Percentiles rank a stretch among this genome's conserved stretches.
These are phyloP conservation scores for Myriangium duriaei DNA, from an alignment of 2,329 filamentous ascomycete species.

Conservation along the genomic window DNA sequence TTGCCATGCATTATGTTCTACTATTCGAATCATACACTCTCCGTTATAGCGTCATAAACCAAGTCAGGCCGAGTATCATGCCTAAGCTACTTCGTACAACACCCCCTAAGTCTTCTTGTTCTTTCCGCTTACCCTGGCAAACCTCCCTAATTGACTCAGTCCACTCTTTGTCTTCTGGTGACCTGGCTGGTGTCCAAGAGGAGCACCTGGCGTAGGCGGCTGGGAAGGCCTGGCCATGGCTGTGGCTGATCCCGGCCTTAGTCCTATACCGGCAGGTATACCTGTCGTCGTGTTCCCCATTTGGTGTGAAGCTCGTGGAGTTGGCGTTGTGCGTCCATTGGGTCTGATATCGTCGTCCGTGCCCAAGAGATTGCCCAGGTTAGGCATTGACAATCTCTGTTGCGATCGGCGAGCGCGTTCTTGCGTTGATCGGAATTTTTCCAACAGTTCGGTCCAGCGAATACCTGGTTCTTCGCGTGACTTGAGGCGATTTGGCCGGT, in stretches of 20 bases:
- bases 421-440: conserved; percentile 87
- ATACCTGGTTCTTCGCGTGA: conserved; percentile 64
- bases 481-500: conserved; percentile 59
- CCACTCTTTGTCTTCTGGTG: conserved; percentile 26
- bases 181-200: conserved; percentile 6
- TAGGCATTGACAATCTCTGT: conserved; percentile 20
- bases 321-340: conserved; percentile 7
- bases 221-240: conserved; percentile 6
- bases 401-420: conserved; percentile 68
- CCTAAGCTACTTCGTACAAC: too few species aligned
- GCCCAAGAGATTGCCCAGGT: conserved; percentile 11
- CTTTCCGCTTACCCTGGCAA: conserved; percentile 28
- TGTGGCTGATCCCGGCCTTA: conserved; percentile 11
- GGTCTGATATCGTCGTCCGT: conserved; percentile 14
- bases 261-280: conserved; percentile 3
- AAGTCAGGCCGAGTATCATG: too few species aligned
- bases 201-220: conserved; percentile 4
- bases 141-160: conserved; percentile 32
- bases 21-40: too few species aligned
- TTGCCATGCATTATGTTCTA: too few species aligned
- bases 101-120: conserved; percentile 17
- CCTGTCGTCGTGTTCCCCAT: not conserved
- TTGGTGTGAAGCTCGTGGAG: not conserved
- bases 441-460: conserved; percentile 81
- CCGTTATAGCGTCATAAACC: too few species aligned